Evolutionary conservation across 345 rosid species (phyloP).

Genomic region (Gossypium mustelinum): DNA sequence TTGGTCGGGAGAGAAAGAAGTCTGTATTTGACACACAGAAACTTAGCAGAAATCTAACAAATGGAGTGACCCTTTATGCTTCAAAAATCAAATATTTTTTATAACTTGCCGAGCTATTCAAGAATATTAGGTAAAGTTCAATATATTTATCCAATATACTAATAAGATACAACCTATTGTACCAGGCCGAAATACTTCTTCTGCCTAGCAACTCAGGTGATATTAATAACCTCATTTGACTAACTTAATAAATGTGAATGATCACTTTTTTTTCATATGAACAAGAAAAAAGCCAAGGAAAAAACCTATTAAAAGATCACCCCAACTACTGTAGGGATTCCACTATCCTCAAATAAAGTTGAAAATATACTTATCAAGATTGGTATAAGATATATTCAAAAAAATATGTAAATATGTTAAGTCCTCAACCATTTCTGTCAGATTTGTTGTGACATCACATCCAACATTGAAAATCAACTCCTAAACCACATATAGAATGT

Average conservation of each 20-base stretch:
- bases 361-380: background rate
- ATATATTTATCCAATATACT: background rate
- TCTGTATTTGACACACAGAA: background rate
- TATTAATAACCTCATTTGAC: background rate
- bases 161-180: background rate
- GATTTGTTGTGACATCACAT: background rate
- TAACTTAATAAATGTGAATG: background rate
- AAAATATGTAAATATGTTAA: constrained; percentile 1
- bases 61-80: background rate
- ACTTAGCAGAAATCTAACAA: background rate
- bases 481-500: background rate
- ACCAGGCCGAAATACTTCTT: background rate
- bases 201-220: background rate
- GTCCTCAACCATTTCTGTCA: background rate
- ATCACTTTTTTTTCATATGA: background rate
- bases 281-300: background rate
- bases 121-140: background rate
- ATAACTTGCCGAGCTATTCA: background rate
- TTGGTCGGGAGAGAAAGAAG: background rate
- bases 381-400: background rate
- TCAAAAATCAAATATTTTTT: background rate
- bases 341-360: background rate
- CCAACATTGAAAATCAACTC: background rate
- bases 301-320: background rate
- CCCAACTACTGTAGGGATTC: background rate